These are phyloP conservation scores for Botrytis tulipae DNA, from an alignment of 2,329 filamentous ascomycete species.

Conservation along the genomic window DNA sequence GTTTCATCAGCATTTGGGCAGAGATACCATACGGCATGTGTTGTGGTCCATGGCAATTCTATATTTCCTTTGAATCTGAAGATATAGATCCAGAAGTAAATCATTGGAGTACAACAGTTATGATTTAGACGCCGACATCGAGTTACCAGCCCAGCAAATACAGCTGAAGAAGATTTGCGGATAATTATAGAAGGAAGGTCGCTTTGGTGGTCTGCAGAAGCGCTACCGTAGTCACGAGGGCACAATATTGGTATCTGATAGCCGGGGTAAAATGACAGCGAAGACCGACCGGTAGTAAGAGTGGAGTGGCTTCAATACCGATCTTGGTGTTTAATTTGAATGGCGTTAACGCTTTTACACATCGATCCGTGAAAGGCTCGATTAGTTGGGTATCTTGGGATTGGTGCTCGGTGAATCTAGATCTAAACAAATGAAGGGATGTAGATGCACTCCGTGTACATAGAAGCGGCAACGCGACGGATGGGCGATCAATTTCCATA, in stretches of 20 bases:
- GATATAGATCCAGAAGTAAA: slow-evolving; percentile 4
- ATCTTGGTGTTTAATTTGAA: background rate
- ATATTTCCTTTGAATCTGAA: background rate
- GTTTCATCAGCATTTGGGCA: background rate
- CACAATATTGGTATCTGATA: slow-evolving; percentile 2
- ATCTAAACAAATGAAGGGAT: background rate
- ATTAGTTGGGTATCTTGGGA: background rate
- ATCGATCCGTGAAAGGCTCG: background rate
- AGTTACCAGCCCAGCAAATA: background rate
- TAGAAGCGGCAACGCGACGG: background rate
- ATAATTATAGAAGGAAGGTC: slow-evolving; percentile 14
- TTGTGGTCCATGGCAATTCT: background rate
- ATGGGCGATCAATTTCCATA: slow-evolving; percentile 7
- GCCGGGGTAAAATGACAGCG: slow-evolving; percentile 11
- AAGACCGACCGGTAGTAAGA: slow-evolving; percentile 5
- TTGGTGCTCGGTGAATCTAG: slow-evolving; percentile 8
- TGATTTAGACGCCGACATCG: slow-evolving; percentile 5
- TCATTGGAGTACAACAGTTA: slow-evolving; percentile 6
- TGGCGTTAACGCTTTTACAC: slow-evolving; percentile 1
- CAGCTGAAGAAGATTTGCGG: background rate
- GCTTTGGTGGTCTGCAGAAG: slow-evolving; percentile 13
- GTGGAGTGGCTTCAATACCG: background rate
- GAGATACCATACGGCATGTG: background rate
- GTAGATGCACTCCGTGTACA: background rate
- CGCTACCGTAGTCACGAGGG: slow-evolving; percentile 12